A percentile compares a stretch with the other conserved stretches of the same genome.
Evolutionary conservation across 371 early-diverging fungal species (phyloP).

Genomic region (Mortierella sp.): DNA sequence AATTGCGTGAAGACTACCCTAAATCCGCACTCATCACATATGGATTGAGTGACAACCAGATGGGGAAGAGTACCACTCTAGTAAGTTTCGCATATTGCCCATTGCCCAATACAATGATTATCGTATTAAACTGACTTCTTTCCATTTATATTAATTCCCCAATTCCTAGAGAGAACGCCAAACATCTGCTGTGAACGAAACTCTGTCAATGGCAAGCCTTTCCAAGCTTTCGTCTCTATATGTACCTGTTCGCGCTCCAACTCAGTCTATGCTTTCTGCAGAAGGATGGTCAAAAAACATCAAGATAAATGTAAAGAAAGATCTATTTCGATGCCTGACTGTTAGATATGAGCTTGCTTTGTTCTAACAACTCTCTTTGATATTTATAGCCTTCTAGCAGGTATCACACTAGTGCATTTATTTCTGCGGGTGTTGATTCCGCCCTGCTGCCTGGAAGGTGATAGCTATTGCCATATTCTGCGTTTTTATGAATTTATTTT

Average conservation of each 20-base stretch:
- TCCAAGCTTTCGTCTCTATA: conserved; percentile 66
- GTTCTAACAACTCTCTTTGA: background rate
- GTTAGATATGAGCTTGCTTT: background rate
- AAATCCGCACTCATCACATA: conserved; percentile 79
- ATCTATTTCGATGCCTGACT: background rate
- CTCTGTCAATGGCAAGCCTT: conserved; percentile 63
- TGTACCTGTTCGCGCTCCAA: conserved; percentile 67
- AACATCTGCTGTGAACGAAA: conserved; percentile 61
- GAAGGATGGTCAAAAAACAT: conserved; percentile 37
- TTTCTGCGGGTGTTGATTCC: conserved; percentile 76
- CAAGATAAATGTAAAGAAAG: conserved; percentile 37
- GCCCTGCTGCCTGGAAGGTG: conserved; percentile 68
- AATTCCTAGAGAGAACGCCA: conserved; percentile 56
- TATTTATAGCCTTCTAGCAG: conserved; percentile 53
- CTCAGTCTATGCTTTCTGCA: conserved; percentile 42
- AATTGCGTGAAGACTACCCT: conserved; percentile 81
- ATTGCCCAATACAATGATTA: background rate
- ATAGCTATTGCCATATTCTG: background rate
- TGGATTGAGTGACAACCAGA: conserved; percentile 60
- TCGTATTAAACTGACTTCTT: background rate
- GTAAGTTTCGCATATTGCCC: conserved; percentile 34
- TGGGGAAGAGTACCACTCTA: conserved; percentile 38
- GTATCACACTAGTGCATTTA: conserved; percentile 78
- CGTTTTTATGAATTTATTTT: background rate
- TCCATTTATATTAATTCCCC: background rate